Conservation (phyloP, 1,284 basidiomycete genomes). For the Ceraceosorus guamensis region DNA sequence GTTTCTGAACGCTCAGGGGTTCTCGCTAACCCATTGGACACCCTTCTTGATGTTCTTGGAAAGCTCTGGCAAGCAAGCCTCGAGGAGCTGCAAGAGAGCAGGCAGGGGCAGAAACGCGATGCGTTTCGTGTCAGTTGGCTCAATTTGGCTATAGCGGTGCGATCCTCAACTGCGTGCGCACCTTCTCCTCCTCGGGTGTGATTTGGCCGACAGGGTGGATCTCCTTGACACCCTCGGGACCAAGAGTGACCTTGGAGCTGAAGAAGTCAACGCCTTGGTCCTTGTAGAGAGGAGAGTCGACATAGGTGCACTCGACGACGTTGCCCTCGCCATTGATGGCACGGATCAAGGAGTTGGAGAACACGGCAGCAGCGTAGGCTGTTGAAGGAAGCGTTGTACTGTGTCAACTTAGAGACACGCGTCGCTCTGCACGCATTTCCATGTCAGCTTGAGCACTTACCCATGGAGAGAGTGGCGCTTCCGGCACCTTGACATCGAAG, state of each 20-base stretch:
- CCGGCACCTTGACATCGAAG: constrained; percentile 78
- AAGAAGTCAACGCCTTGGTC: constrained; percentile 58
- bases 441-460: too few species aligned
- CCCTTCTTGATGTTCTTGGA: constrained; percentile 49
- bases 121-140: background rate
- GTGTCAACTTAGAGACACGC: too few species aligned
- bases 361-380: constrained; percentile 60
- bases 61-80: constrained; percentile 44
- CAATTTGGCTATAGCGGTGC: background rate
- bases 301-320: constrained; percentile 74
- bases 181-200: constrained; percentile 44
- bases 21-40: constrained; percentile 44
- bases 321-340: constrained; percentile 83
- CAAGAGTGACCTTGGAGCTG: constrained; percentile 41
- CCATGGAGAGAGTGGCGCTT: constrained; percentile 80
- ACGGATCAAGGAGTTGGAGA: constrained; percentile 67
- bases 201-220: constrained; percentile 45
- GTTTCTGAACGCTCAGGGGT: too few species aligned
- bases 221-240: constrained; percentile 43
- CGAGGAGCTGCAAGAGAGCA: constrained; percentile 25
- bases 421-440: too few species aligned
- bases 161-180: background rate
- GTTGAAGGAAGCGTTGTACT: too few species aligned
- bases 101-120: too few species aligned
- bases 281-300: constrained; percentile 70